phyloP scores from a whole-genome alignment of 306 rosid genomes.

The Vicia faba region DNA sequence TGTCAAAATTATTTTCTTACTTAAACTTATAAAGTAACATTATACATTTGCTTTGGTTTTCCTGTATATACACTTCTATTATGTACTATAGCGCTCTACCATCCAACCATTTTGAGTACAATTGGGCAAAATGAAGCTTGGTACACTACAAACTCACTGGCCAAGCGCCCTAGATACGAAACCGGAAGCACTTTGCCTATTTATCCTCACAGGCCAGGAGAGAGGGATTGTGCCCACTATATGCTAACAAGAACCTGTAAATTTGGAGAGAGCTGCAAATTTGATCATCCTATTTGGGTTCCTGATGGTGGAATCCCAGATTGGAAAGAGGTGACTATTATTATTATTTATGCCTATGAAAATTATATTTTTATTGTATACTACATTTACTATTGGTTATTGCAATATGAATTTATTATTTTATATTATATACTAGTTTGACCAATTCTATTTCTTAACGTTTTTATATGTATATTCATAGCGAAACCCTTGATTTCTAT shows the following conservation, averaged over 20 bases:
- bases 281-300: constrained; percentile 99
- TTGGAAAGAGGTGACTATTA: constrained; percentile 99
- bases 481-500: constrained; percentile 13
- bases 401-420: constrained; percentile 38
- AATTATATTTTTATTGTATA: constrained; percentile 46
- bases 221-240: constrained; percentile 98
- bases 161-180: constrained; percentile 97
- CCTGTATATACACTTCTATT: constrained; percentile 67
- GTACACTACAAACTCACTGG: constrained; percentile 80
- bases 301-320: constrained; percentile 99
- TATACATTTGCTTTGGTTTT: constrained; percentile 62
- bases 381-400: constrained; percentile 39
- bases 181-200: constrained; percentile 83
- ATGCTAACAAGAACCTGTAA: constrained; percentile 99
- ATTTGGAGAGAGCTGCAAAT: constrained; percentile 98
- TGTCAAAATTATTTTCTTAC: constrained; percentile 55
- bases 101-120: constrained; percentile 82
- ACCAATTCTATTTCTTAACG: constrained; percentile 22
- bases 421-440: constrained; percentile 34
- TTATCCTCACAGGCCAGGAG: constrained; percentile 99
- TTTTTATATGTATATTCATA: constrained; percentile 19
- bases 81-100: constrained; percentile 85
- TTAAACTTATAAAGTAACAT: constrained; percentile 62
- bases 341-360: constrained; percentile 54
- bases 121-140: constrained; percentile 96